Evolutionary conservation across 176 grass and related monocot species (phyloP), one percentile per base, ranked within the genome.

Genomic region (Triticum monococcum): DNA sequence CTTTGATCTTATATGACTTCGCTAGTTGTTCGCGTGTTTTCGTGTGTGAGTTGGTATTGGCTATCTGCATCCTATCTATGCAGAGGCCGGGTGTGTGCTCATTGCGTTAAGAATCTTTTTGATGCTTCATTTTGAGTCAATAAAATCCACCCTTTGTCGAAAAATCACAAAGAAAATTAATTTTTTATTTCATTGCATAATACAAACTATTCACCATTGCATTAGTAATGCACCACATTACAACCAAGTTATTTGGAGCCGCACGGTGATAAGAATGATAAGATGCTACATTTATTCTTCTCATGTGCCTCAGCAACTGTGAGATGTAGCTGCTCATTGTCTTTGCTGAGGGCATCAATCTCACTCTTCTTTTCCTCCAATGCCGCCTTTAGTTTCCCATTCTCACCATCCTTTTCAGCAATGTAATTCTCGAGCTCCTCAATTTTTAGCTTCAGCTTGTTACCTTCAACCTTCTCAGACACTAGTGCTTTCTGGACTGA

Each of bases 351-450:
- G 57, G 38, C 85, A 38, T 87, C 81, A 0, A 77, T 87, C 71
- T 87, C 63, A 9, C 20, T 54, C 17, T 36, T 79, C 64, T 77
- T 81, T 24, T 64, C 77, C 46, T 78, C 75, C 30, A 84, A 30
- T 57, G 60, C 13, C 1, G 17, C 54, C 48, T 85, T 81, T 4
- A 78, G 18, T 17, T 84, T 52, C 9, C 9, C 62, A 64, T 77
- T 72, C 81, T 92, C 87, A 11, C 67, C 56, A 57, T 74, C 79
- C 45, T 28, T 82, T 37, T 68, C 57, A 61, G 5, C 24, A 28
- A 83, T 70, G 43, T 13, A 24, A 17, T 82, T 85, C 77, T 87
- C 45, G 35, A 93, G 69, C 35, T 54, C 81, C 71, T 87, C 71
- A 31, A 85, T 59, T 64, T 85, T 83, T 32, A 64, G 46, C 46